A percentile compares a stretch with the other conserved stretches of the same genome.
Evolutionary conservation across 352 stramenopile species (phyloP).

Genomic region (Phytophthora palmivora): DNA sequence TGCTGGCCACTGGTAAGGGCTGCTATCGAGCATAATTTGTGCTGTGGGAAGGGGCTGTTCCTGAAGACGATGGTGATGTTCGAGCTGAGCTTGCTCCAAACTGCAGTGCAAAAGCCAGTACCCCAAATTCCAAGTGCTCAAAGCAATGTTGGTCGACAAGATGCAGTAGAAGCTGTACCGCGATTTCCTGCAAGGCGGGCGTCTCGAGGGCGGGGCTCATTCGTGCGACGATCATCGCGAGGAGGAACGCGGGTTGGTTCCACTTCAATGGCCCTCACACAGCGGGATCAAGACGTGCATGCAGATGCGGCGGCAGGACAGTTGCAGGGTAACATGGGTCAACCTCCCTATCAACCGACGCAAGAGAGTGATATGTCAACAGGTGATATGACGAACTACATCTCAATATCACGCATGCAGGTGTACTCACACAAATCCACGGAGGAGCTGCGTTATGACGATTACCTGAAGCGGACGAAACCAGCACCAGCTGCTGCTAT

Average conservation of each 20-base stretch:
- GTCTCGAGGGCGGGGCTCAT: not conserved
- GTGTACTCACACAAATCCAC: constrained; percentile 78
- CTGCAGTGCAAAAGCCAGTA: not conserved
- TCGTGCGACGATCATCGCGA: not conserved
- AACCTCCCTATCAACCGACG: constrained; percentile 72
- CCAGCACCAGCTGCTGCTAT: constrained; percentile 47
- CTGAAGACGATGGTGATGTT: constrained; percentile 48
- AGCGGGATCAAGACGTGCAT: not conserved
- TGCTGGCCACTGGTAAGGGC: constrained; percentile 63
- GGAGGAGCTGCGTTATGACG: constrained; percentile 80
- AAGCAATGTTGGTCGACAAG: not conserved
- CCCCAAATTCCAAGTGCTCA: not conserved
- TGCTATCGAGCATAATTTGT: constrained; percentile 44
- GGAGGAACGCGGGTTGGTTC: not conserved
- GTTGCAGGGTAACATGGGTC: constrained; percentile 73
- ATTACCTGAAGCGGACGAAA: constrained; percentile 82
- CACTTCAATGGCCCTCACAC: not conserved
- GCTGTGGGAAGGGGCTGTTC: constrained; percentile 38
- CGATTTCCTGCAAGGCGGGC: not conserved
- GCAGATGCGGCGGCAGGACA: constrained; percentile 18
- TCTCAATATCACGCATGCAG: constrained; percentile 75
- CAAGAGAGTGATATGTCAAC: constrained; percentile 65
- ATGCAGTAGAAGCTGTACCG: not conserved
- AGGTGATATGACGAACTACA: constrained; percentile 62
- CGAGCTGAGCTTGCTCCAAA: constrained; percentile 29